A percentile compares a stretch with the other conserved stretches of the same genome.
phyloP scores from a whole-genome alignment of 164 flowering plant genomes.

The Stephania japonica region DNA sequence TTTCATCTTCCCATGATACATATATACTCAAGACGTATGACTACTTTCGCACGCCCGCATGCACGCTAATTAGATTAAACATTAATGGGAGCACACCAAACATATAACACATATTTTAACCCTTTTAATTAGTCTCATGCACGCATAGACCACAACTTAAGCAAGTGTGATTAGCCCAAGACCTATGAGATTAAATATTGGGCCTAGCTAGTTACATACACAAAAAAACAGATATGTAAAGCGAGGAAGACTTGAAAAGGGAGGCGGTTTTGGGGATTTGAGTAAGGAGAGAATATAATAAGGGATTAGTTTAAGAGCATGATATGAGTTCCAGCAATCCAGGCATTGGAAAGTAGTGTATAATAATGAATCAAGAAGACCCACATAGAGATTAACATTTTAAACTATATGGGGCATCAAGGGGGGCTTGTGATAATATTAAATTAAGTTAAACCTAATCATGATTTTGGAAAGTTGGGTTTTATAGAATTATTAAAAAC shows the following conservation, averaged over 20 bases:
- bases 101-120: neutral
- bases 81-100: neutral
- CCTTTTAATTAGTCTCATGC: neutral
- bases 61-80: neutral
- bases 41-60: neutral
- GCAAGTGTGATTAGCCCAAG: conserved; percentile 2
- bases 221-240: neutral
- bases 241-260: conserved; percentile 20
- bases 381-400: conserved; percentile 7
- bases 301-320: conserved; percentile 22
- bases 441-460: neutral
- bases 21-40: neutral
- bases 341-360: conserved; percentile 22
- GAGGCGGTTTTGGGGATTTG: conserved; percentile 17
- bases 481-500: no score
- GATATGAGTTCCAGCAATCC: conserved; percentile 38
- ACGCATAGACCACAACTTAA: neutral
- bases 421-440: neutral
- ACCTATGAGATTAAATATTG: neutral
- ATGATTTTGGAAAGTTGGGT: neutral
- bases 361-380: conserved; percentile 1
- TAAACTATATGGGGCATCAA: neutral
- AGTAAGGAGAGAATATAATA: neutral
- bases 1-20: neutral
- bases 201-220: neutral